A percentile compares a stretch with the other conserved stretches of the same genome.
phyloP scores from a whole-genome alignment of 257 asterid species.

The Avicennia marina region DNA sequence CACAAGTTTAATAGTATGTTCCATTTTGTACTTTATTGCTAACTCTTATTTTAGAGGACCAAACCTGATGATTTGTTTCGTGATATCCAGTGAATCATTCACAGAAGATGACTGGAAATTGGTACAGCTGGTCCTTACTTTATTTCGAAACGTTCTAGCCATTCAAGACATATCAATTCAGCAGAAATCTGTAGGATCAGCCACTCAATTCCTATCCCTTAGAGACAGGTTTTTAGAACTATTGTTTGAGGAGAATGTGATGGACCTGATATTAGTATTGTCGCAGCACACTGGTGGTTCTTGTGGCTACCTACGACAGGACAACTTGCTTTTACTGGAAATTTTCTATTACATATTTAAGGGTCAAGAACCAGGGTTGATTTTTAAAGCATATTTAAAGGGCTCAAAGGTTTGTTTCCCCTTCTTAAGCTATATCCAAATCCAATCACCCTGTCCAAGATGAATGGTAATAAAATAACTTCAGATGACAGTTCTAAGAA shows the following conservation, averaged over 20 bases:
- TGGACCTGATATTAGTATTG: conserved; percentile 77
- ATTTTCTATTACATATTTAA: conserved; percentile 62
- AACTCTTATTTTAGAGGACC: conserved; percentile 7
- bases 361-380: conserved; percentile 87
- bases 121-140: conserved; percentile 87
- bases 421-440: conserved; percentile 11
- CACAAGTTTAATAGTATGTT: neutral
- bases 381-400: conserved; percentile 52
- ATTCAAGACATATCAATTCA: conserved; percentile 82
- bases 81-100: conserved; percentile 65
- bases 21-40: conserved; percentile 1
- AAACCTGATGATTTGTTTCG: conserved; percentile 19
- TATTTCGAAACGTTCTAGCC: conserved; percentile 81
- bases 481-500: neutral
- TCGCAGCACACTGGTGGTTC: conserved; percentile 81
- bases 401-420: conserved; percentile 59
- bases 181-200: conserved; percentile 76
- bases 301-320: conserved; percentile 67
- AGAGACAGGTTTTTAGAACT: conserved; percentile 77
- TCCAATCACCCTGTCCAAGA: neutral
- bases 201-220: conserved; percentile 53
- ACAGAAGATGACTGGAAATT: conserved; percentile 96
- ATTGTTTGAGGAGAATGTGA: conserved; percentile 79
- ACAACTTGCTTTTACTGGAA: conserved; percentile 87
- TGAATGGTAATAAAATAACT: neutral